Base-by-base conservation (phyloP, 2,329 filamentous ascomycete species). In the Cordyceps javanica region DNA sequence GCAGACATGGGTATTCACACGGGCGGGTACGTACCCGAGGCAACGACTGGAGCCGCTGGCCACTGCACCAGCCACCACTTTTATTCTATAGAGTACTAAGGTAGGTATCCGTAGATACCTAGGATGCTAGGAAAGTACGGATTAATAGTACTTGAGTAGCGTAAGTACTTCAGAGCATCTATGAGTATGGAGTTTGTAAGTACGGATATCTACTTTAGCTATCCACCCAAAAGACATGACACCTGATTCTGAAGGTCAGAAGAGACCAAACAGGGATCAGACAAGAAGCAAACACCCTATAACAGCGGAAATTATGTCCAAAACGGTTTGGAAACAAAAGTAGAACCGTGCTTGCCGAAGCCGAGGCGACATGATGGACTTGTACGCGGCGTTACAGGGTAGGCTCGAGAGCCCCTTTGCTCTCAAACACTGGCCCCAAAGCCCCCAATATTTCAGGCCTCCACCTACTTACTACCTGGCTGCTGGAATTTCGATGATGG, bases 11-110 rank as follows among this genome's bases (percentile, higher is more conserved):
- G n/a, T n/a, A n/a, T n/a, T n/a, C n/a, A n/a, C 8, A 28, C n/a
- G 14, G 13, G 38, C 38, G 50, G 38, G 25, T 26, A 34, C 51
- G 52, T 45, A 55, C 52, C 52, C 52, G 41, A 45, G 51, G 52
- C 52, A 55, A 55, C 52, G 28, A 36, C 38, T 44, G 26, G 38
- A 28, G 50, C 19, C 34, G 26, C 25, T 51, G 23, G 48, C 23
- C 21, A 36, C 23, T 13, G 16, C 21, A 26, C 32, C 32, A n/a
- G 48, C 23, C 3, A 36, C 23, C 3, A 36, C 32, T n/a, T 38
- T 26, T 7, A 19, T 14, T 38, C n/a, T 30, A 5, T 28, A 19
- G 42, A 46, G 14, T 10, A 46, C n/a, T n/a, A 30, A 30, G 13
- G 26, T 4, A 28, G 19, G n/a, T 14, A 25, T 10, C n/a, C 4